These are phyloP conservation scores for Hypoxylon sp. DNA, from an alignment of 2,329 filamentous ascomycete genomes.

Conservation along the genomic window DNA sequence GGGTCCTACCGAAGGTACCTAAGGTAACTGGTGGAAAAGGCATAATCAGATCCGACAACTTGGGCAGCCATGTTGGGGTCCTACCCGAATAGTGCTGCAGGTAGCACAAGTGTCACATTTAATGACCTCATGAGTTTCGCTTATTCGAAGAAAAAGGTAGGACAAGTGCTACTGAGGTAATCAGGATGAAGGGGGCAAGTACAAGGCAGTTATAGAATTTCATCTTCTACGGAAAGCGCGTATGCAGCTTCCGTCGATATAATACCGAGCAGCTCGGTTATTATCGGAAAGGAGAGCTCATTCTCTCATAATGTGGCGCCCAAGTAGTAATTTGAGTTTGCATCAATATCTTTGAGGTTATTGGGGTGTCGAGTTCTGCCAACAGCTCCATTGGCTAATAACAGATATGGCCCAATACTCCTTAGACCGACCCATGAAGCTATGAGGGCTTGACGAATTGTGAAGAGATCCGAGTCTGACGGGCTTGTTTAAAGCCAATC, in stretches of 20 bases:
- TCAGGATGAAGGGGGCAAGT: not conserved
- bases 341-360: too few species aligned
- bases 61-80: not conserved
- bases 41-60: not conserved
- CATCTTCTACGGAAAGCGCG: not conserved
- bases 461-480: too few species aligned
- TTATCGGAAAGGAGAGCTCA: not conserved
- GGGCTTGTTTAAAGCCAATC: too few species aligned
- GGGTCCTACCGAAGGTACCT: not conserved
- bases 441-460: too few species aligned
- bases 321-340: too few species aligned
- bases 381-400: too few species aligned
- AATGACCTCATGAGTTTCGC: not conserved
- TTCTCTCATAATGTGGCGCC: not conserved
- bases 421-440: too few species aligned
- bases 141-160: not conserved
- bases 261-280: not conserved
- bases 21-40: too few species aligned
- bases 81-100: not conserved
- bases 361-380: too few species aligned
- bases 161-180: not conserved
- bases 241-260: not conserved
- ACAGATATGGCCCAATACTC: too few species aligned
- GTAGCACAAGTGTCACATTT: not conserved
- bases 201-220: not conserved